Evolutionary conservation across 2,329 filamentous ascomycete genomes (phyloP).

Genomic region (Chaetothyriales sp.): DNA sequence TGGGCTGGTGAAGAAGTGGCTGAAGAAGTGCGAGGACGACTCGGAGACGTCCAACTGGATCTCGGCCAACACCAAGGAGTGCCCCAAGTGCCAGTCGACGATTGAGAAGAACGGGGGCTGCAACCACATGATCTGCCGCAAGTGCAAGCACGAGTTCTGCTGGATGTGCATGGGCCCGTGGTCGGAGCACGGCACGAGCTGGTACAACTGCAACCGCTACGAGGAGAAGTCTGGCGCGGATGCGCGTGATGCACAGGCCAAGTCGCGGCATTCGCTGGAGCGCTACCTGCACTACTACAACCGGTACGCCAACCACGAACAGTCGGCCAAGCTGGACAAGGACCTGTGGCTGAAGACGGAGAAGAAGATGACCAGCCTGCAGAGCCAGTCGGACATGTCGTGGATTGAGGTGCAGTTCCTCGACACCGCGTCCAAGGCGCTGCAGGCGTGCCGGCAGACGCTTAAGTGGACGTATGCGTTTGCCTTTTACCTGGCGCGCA

Average conservation of each 20-base stretch:
- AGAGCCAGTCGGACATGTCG: slow-evolving; percentile 86
- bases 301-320: slow-evolving; percentile 95
- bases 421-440: slow-evolving; percentile 77
- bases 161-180: slow-evolving; percentile 99
- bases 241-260: slow-evolving; percentile 81
- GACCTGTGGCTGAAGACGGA: slow-evolving; percentile 94
- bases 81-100: slow-evolving; percentile 86
- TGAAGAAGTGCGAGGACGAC: slow-evolving; percentile 97
- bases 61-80: slow-evolving; percentile 96
- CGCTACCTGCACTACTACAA: slow-evolving; percentile 99
- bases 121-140: slow-evolving; percentile 95
- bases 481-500: slow-evolving; percentile 89
- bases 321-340: slow-evolving; percentile 90
- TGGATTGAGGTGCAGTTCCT: slow-evolving; percentile 99
- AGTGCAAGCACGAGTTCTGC: slow-evolving; percentile 93
- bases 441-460: slow-evolving; percentile 95
- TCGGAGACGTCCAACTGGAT: slow-evolving; percentile 99
- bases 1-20: slow-evolving; percentile 79
- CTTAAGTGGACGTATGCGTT: slow-evolving; percentile 99
- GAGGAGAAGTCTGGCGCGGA: slow-evolving; percentile 91
- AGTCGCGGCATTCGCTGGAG: slow-evolving; percentile 77
- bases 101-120: slow-evolving; percentile 98
- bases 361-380: slow-evolving; percentile 96
- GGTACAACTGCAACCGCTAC: slow-evolving; percentile 98
- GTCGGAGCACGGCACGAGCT: slow-evolving; percentile 96